Base-by-base conservation (phyloP, 345 rosid species). In the Limnanthes douglasii region DNA sequence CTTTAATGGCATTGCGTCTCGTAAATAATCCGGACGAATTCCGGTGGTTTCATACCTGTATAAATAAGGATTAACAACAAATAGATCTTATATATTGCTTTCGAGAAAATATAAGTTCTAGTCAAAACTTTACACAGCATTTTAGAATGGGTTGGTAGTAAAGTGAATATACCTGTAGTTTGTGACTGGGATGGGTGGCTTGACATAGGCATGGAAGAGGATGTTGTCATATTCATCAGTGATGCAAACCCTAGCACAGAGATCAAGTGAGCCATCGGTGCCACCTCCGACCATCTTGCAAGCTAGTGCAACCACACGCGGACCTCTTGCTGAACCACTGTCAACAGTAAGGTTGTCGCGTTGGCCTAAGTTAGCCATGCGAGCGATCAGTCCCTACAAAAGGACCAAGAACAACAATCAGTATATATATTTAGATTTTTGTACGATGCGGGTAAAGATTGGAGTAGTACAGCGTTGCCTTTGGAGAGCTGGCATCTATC, bases 251-350 rank as follows among this genome's bases (percentile, higher is more conserved):
- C 81, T 69, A 1, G 78, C 95, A 28, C 93, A 83, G 22, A 79
- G 39, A 31, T 83, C 93, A 5, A 79, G 49, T 6, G 93, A 72
- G 30, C 97, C 93, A 36, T 79, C 97, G 38, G 77, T 83, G 49
- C 93, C 90, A 35, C 92, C 97, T 26, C 97, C 95, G 37, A 83
- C 84, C 86, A 77, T 79, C 56, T 88, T 83, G 68, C 93, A 83
- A 46, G 84, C 80, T 7, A 88, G 57, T 44, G 93, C 73, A 28
- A 83, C 93, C 5, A 66, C 68, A 43, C 63, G 62, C 2, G 73
- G 51, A 8, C 77, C 73, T 49, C 86, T 53, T 1, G 52, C 31
- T 4, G 42, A 45, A 1, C 59, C 67, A 39, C 39, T 56, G 39
- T 82, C 97, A 8, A 52, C 49, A 2, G 20, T 58, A 44, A 55